Evolutionary conservation across 2,329 filamentous ascomycete genomes (phyloP).

Genomic region (Biscogniauxia marginata): DNA sequence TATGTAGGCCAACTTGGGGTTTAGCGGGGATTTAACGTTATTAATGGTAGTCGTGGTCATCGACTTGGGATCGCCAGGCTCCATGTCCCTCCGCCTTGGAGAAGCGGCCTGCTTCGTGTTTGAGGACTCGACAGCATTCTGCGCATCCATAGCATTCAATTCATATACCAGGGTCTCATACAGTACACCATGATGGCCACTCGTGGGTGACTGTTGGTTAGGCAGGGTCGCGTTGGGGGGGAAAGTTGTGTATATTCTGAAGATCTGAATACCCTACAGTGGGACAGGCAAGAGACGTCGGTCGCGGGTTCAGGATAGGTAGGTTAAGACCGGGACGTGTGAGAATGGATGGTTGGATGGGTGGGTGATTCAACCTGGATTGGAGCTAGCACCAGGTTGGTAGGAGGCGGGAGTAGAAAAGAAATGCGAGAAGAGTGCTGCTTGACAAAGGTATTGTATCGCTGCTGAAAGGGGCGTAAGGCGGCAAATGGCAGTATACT

Average conservation of each 20-base stretch:
- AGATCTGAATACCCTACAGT: slow-evolving; percentile 13
- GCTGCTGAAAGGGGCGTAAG: not conserved
- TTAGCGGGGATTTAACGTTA: slow-evolving; percentile 18
- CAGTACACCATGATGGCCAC: slow-evolving; percentile 60
- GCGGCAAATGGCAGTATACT: not conserved
- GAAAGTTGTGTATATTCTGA: slow-evolving; percentile 12
- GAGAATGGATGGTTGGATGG: not conserved
- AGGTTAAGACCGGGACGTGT: not conserved
- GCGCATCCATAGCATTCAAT: slow-evolving; percentile 69
- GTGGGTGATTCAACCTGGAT: not conserved
- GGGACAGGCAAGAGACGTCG: slow-evolving; percentile 14
- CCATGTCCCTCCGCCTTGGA: slow-evolving; percentile 43
- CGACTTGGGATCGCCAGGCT: slow-evolving; percentile 35
- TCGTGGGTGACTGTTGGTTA: slow-evolving; percentile 34
- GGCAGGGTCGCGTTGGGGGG: slow-evolving; percentile 12
- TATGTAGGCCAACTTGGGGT: slow-evolving; percentile 24
- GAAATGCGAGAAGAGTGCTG: not conserved
- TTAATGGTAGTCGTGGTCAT: slow-evolving; percentile 24
- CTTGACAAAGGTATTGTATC: not conserved
- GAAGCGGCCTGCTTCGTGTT: slow-evolving; percentile 59
- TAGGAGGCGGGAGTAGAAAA: not conserved
- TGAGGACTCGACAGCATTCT: slow-evolving; percentile 64
- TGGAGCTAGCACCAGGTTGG: not conserved
- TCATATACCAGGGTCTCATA: slow-evolving; percentile 44
- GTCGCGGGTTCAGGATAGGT: slow-evolving; percentile 5